Conservation (phyloP, 345 rosid species). For the thale cress (Arabidopsis thaliana) region DNA sequence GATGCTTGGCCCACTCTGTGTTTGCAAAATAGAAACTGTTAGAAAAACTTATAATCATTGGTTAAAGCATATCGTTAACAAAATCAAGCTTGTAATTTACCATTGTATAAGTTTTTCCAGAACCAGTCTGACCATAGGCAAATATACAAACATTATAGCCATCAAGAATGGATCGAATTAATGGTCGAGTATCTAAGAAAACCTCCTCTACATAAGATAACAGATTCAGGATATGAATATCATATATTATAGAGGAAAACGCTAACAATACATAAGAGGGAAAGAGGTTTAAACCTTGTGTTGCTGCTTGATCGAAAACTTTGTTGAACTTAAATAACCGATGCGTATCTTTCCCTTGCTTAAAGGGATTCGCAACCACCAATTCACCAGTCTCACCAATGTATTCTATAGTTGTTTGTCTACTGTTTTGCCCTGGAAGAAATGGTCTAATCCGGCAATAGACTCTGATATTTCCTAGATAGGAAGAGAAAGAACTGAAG, state of each 20-base stretch:
- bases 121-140: conserved; percentile 99
- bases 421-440: conserved; percentile 80
- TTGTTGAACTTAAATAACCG: conserved; percentile 89
- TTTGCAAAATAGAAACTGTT: conserved; percentile 26
- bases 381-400: conserved; percentile 92
- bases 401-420: conserved; percentile 74
- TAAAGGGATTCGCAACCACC: conserved; percentile 80
- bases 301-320: conserved; percentile 79
- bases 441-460: conserved; percentile 96
- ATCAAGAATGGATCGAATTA: conserved; percentile 93
- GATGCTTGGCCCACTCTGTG: conserved; percentile 86
- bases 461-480: conserved; percentile 90
- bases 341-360: conserved; percentile 79
- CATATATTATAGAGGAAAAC: neutral
- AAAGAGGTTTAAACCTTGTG: conserved; percentile 65
- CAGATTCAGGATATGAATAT: neutral
- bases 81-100: conserved; percentile 47
- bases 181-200: conserved; percentile 84
- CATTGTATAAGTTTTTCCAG: conserved; percentile 99
- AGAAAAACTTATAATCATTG: conserved; percentile 24
- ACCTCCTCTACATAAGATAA: conserved; percentile 72
- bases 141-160: conserved; percentile 96
- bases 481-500: conserved; percentile 35
- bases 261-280: neutral
- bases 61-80: conserved; percentile 15